These are phyloP conservation scores for Podila epigama DNA, from an alignment of 192 early-diverging fungal species.

Conservation along the genomic window DNA sequence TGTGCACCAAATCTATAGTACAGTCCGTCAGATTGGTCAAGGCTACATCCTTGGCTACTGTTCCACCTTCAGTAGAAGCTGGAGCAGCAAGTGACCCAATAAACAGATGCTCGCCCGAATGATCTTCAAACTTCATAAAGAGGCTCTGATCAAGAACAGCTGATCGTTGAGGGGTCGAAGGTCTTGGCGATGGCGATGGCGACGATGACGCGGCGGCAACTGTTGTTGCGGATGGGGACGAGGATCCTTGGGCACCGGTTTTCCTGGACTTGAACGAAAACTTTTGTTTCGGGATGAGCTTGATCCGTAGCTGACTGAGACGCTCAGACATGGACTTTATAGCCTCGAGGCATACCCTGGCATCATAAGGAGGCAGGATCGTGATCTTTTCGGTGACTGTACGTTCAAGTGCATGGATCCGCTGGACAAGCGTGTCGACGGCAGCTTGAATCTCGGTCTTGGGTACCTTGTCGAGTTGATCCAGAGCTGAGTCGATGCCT, in stretches of 20 bases:
- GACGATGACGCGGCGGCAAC: background rate
- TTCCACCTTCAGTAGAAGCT: background rate
- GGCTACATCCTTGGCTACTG: conserved; percentile 65
- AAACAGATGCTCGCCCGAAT: conserved; percentile 30
- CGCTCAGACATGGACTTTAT: conserved; percentile 54
- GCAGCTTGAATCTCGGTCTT: conserved; percentile 30
- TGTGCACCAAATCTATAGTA: conserved; percentile 68
- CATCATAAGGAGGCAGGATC: conserved; percentile 75
- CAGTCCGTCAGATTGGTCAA: conserved; percentile 65
- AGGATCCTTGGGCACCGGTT: conserved; percentile 1
- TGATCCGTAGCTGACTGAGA: conserved; percentile 41
- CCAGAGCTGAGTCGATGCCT: conserved; percentile 32
- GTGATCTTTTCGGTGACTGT: conserved; percentile 65
- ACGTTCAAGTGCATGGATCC: conserved; percentile 65
- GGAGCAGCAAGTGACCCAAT: conserved; percentile 32
- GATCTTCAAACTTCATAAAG: conserved; percentile 48
- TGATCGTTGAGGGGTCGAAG: background rate
- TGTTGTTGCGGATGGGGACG: background rate
- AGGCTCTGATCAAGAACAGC: conserved; percentile 17
- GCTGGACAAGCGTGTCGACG: conserved; percentile 51
- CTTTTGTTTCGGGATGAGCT: conserved; percentile 63
- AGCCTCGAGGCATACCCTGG: conserved; percentile 63
- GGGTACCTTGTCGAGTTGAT: conserved; percentile 23
- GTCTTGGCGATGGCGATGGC: background rate
- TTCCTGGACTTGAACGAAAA: conserved; percentile 75